Evolutionary conservation across 2,329 filamentous ascomycete species (phyloP).

Genomic region (Aspergillus glaucus): DNA sequence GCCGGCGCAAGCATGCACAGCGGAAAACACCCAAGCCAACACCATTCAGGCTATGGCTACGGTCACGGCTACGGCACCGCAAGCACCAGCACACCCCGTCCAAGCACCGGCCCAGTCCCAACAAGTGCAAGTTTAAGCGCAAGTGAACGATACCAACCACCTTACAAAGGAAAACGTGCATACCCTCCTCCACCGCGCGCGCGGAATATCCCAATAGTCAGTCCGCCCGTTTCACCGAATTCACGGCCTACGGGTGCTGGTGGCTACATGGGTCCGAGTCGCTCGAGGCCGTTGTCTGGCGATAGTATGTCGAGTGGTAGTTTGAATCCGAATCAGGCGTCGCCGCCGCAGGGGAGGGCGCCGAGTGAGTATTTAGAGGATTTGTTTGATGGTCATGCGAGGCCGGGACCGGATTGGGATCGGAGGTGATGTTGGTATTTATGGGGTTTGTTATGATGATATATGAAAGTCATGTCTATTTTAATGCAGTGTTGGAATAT

Average conservation of each 20-base stretch:
- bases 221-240: constrained; percentile 61
- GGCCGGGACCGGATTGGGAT: constrained; percentile 6
- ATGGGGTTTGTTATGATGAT: background rate
- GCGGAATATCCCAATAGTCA: constrained; percentile 36
- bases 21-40: too few relatives aligned
- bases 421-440: background rate
- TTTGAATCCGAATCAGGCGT: constrained; percentile 53
- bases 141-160: background rate
- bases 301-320: constrained; percentile 48
- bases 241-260: constrained; percentile 41
- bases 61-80: constrained; percentile 26
- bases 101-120: too few relatives aligned
- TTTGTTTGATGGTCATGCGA: constrained; percentile 66
- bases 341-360: constrained; percentile 60
- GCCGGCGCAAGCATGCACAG: constrained; percentile 55
- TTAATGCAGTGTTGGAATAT: background rate
- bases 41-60: too few relatives aligned
- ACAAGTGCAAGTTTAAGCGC: background rate
- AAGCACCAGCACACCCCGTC: background rate
- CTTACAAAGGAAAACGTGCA: background rate
- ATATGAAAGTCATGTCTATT: background rate
- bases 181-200: background rate
- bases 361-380: constrained; percentile 90
- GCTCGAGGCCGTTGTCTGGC: constrained; percentile 3
- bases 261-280: constrained; percentile 2